These are phyloP conservation scores for Nelumbo lutea DNA, from an alignment of 164 flowering plant species.

Conservation along the genomic window DNA sequence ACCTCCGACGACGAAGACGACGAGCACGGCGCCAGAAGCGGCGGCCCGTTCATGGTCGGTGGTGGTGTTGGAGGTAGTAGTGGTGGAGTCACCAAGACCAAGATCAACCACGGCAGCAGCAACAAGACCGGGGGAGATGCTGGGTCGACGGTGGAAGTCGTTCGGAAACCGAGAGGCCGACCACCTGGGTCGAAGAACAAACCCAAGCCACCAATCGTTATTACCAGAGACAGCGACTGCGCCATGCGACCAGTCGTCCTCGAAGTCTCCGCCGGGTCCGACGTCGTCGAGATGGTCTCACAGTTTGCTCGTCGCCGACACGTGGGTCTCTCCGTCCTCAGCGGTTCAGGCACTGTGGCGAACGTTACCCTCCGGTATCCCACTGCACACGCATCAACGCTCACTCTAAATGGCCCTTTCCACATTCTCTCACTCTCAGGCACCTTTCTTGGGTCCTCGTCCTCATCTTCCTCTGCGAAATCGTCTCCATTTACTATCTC, in stretches of 20 bases:
- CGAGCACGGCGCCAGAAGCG: constrained; percentile 8
- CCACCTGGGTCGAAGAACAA: constrained; percentile 53
- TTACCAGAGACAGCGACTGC: constrained; percentile 38
- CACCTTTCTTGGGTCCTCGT: constrained; percentile 17
- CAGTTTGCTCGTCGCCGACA: constrained; percentile 26
- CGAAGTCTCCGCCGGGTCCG: constrained; percentile 36
- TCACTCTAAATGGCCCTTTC: constrained; percentile 52
- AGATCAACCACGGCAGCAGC: not conserved
- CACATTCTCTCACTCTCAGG: constrained; percentile 48
- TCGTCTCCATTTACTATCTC: constrained; percentile 24
- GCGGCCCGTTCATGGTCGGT: not conserved
- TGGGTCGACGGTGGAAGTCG: not conserved
- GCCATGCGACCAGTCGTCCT: constrained; percentile 39
- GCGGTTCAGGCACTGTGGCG: constrained; percentile 44
- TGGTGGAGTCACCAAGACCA: not conserved
- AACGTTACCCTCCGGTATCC: constrained; percentile 52
- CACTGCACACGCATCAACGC: constrained; percentile 27
- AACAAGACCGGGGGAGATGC: not conserved
- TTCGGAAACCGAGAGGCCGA: constrained; percentile 38
- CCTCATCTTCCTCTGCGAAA: constrained; percentile 5
- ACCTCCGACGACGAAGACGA: constrained; percentile 19
- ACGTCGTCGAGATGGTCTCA: constrained; percentile 36
- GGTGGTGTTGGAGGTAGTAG: not conserved
- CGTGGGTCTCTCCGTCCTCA: constrained; percentile 34
- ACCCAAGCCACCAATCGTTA: constrained; percentile 48